Conservation (phyloP, 257 asterid species). For the Penstemon eatonii region DNA sequence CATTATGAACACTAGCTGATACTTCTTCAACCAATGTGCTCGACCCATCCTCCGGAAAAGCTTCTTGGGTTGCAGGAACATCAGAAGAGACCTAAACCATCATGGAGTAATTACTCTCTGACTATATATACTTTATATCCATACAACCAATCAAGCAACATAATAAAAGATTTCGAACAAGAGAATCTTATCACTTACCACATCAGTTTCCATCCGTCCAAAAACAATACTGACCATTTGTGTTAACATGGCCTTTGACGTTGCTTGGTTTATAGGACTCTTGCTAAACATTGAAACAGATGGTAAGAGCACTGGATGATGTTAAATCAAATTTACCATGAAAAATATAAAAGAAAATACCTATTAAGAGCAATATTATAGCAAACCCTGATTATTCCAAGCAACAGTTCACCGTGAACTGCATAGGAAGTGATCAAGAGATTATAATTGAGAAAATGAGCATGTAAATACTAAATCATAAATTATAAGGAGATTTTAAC, state of each 20-base stretch:
- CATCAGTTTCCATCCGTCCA: constrained; percentile 87
- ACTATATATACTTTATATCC: constrained; percentile 8
- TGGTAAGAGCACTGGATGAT: constrained; percentile 32
- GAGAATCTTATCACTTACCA: constrained; percentile 47
- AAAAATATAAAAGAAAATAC: constrained; percentile 40
- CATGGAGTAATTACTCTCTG: constrained; percentile 25
- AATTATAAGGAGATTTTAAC: constrained; percentile 9
- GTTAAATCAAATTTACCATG: constrained; percentile 28
- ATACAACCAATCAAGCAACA: constrained; percentile 31
- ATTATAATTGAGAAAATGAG: constrained; percentile 24
- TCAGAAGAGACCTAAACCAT: constrained; percentile 49
- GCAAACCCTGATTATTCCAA: constrained; percentile 91
- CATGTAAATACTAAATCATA: constrained; percentile 22
- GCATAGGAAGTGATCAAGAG: constrained; percentile 38
- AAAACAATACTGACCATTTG: constrained; percentile 90
- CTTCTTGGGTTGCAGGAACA: constrained; percentile 36
- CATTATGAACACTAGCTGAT: constrained; percentile 56
- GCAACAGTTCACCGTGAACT: constrained; percentile 99
- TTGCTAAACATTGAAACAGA: constrained; percentile 62
- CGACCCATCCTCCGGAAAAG: constrained; percentile 44
- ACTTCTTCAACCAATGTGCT: constrained; percentile 52
- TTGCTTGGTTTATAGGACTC: constrained; percentile 97
- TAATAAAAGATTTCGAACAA: constrained; percentile 22
- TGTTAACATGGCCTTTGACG: constrained; percentile 94
- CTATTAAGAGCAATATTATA: constrained; percentile 94